Evolutionary conservation across 2,329 filamentous ascomycete genomes (phyloP).

Genomic region (Drechslerella coelobrocha): DNA sequence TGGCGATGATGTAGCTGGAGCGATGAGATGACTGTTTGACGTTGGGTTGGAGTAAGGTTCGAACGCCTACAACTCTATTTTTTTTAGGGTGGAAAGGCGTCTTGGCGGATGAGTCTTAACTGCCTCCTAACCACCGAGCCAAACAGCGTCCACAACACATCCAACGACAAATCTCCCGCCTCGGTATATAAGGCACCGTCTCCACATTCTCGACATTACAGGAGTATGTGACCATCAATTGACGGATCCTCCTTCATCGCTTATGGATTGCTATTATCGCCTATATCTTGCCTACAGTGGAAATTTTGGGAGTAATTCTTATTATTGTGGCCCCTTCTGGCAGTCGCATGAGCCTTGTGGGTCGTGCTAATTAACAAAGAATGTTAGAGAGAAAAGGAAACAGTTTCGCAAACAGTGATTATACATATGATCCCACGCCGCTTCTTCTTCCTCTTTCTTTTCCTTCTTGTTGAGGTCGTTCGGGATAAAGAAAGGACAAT

Average conservation of each 20-base stretch:
- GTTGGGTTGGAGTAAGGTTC: conserved; percentile 38
- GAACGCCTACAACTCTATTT: conserved; percentile 21
- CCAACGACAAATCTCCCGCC: background rate
- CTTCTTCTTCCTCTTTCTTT: too few species aligned
- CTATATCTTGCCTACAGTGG: too few species aligned
- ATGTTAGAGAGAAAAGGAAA: too few species aligned
- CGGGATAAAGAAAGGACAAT: background rate
- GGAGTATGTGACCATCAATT: background rate
- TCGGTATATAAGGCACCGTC: conserved; percentile 7
- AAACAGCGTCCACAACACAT: conserved; percentile 27
- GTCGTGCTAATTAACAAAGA: too few species aligned
- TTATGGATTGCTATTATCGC: too few species aligned
- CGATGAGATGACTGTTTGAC: conserved; percentile 21
- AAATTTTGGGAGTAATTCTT: background rate
- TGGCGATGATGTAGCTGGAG: too few species aligned
- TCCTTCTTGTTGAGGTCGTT: background rate
- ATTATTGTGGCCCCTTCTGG: too few species aligned
- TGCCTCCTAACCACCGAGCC: conserved; percentile 32
- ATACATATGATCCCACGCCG: background rate
- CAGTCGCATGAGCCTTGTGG: too few species aligned
- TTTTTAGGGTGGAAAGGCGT: background rate
- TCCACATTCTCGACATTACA: conserved; percentile 2
- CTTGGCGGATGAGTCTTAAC: conserved; percentile 30
- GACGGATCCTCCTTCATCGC: too few species aligned
- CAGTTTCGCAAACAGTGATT: background rate